A percentile compares a stretch with the other conserved stretches of the same genome.
Evolutionary conservation across 2,329 filamentous ascomycete genomes (phyloP).

Genomic region (Aspergillus cejpii): DNA sequence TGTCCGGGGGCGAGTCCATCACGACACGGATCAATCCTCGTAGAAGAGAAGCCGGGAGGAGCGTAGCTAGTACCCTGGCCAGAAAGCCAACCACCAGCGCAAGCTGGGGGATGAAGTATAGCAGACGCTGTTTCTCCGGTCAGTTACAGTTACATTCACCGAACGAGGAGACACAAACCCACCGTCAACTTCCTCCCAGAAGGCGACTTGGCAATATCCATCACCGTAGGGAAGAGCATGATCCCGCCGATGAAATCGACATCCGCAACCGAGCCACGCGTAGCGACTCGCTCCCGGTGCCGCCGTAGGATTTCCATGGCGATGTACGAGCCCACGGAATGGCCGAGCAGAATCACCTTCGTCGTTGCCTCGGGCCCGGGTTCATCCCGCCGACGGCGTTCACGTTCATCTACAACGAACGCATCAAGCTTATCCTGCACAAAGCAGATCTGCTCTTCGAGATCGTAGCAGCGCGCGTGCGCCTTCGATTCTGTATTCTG

Average conservation of each 20-base stretch:
- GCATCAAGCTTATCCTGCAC: conserved; percentile 40
- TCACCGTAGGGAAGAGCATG: conserved; percentile 66
- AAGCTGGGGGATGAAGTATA: conserved; percentile 35
- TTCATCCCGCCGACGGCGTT: too few relatives aligned
- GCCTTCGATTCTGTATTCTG: conserved; percentile 3
- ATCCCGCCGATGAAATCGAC: conserved; percentile 48
- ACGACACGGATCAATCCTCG: conserved; percentile 38
- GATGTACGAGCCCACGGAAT: conserved; percentile 69
- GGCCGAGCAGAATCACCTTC: conserved; percentile 60
- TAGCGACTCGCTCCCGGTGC: conserved; percentile 37
- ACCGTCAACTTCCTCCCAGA: conserved; percentile 51
- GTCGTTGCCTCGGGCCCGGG: too few relatives aligned
- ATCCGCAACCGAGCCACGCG: conserved; percentile 1
- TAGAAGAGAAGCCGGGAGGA: conserved; percentile 39
- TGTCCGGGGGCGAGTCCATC: conserved; percentile 35
- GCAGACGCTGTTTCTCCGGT: conserved; percentile 19
- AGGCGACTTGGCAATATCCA: conserved; percentile 60
- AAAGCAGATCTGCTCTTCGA: conserved; percentile 48
- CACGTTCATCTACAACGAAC: too few relatives aligned
- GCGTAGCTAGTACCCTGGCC: conserved; percentile 38
- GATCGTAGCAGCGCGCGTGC: conserved; percentile 24
- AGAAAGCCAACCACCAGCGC: conserved; percentile 35
- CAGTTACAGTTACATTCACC: not conserved
- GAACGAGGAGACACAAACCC: conserved; percentile 5
- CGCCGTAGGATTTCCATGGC: conserved; percentile 60